Evolutionary conservation across 345 rosid genomes (phyloP), one percentile per base, ranked within the genome.

Genomic region (Salix suchowensis): DNA sequence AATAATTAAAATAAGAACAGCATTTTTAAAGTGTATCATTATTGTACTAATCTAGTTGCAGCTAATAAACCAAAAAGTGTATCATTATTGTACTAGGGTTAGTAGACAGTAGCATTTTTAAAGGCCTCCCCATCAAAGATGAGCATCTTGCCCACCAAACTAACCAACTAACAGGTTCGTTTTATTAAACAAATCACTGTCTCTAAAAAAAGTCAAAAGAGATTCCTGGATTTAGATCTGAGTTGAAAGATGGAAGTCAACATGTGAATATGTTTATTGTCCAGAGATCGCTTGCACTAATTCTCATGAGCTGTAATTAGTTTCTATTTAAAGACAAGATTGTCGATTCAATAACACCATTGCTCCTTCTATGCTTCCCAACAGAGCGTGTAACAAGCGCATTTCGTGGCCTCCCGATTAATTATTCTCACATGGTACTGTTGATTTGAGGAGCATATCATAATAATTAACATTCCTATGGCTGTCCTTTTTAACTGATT

Each of bases 201-300:
- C 52, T 39, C 21, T 24, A 24, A 62, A 34, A 58, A 65, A 88
- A 77, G 90, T 86, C 91, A 84, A 82, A 10, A 58, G 68, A 76
- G 86, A 87, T 83, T 79, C 86, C 67, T 16, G 77, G 71, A 78
- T 84, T 78, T 34, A 74, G 88, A 84, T 86, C 85, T 64, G 76
- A 14, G 81, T 78, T 75, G 82, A 80, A 77, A 78, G 64, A 58
- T 77, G 79, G 48, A 82, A 82, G 80, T 79, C 84, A 83, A 77
- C 69, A 71, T 37, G 72, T 55, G 58, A 62, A 55, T 76, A 75
- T 67, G 21, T 40, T 78, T 69, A 61, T 68, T 60, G 39, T 13
- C n/a, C 21, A 73, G 74, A 55, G 74, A 80, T 76, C 78, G 72
- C n/a, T 69, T 42, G 34, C 78, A 70, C 52, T 70, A 58, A 74